Base-by-base conservation (phyloP, 1,139 yeast genomes). In the Hyphopichia buzzinii region DNA sequence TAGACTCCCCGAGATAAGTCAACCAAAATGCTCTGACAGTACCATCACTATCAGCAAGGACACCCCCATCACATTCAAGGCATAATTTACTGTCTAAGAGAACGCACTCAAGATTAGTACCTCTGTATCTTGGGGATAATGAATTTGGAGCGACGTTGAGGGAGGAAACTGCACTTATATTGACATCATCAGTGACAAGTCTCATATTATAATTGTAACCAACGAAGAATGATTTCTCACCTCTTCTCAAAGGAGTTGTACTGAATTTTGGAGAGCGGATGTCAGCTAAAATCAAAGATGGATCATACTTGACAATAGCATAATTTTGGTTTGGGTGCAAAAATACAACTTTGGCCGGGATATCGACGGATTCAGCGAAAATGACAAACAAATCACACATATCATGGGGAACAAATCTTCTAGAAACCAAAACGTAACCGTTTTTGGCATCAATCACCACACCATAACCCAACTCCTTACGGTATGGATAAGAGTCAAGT, bases 301-400 rank as follows among this genome's bases (percentile, higher is more conserved):
- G 92, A 54, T 90, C 96, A 55, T 87, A 90, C 55, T 86, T 79
- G 25, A 89, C 71, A 37, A 90, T 79, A 1, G 95, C 90, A 59
- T 85, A 88, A 50, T 89, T 89, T 50, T 84, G 88, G 36, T 86
- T 79, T 23, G 97, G 97, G 54, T 90, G 97, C 50, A 88, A 67
- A 50, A 88, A 89, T 19, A 81, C 82, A 19, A 88, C 92, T 42
- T 79, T 72, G 1, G 84, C 97, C 0, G 95, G 89, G 15, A 89
- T 75, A 47, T 84, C 81, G 15, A 87, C 77, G 2, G 95, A 83
- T 46, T 89, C 96, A 4, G 96, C 96, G 54, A 90, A 79, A 3
- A 90, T 80, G 19, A 90, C 73, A 36, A 79, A 72, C 16, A 88
- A 73, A 57, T 89, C 96, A 49, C 88, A 72, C 59, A 90, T 72